Evolutionary conservation across 2,329 filamentous ascomycete genomes (phyloP).

Genomic region (Geoglossum cookeanum): DNA sequence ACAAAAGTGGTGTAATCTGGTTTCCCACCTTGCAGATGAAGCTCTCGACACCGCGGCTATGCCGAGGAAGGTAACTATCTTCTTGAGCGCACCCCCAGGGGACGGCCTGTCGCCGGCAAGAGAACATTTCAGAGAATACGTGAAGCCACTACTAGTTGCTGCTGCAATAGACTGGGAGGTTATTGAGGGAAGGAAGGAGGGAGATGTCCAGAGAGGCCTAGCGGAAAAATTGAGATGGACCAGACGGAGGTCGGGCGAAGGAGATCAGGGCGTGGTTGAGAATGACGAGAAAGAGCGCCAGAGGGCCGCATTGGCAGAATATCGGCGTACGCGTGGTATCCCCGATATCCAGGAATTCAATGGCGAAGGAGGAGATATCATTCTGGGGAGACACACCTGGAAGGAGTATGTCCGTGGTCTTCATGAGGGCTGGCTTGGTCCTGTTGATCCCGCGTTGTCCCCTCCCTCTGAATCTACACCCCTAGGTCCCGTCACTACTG

Average conservation of each 20-base stretch:
- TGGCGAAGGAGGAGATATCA: slow-evolving; percentile 63
- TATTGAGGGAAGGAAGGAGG: slow-evolving; percentile 75
- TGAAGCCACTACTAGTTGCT: slow-evolving; percentile 79
- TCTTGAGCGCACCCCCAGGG: slow-evolving; percentile 67
- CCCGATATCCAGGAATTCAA: slow-evolving; percentile 50
- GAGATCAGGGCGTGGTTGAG: slow-evolving; percentile 20
- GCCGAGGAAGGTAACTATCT: slow-evolving; percentile 70
- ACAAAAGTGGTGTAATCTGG: slow-evolving; percentile 67
- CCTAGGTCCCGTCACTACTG: not conserved
- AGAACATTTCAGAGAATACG: slow-evolving; percentile 88
- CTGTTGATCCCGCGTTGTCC: slow-evolving; percentile 41
- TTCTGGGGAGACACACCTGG: slow-evolving; percentile 85
- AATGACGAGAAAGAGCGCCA: slow-evolving; percentile 31
- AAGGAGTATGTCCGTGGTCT: slow-evolving; percentile 89
- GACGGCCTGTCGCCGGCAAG: slow-evolving; percentile 72
- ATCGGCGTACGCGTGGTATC: slow-evolving; percentile 47
- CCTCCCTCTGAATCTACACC: slow-evolving; percentile 14
- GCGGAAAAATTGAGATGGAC: slow-evolving; percentile 64
- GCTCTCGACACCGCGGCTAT: slow-evolving; percentile 52
- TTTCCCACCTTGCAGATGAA: slow-evolving; percentile 67
- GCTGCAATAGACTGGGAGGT: slow-evolving; percentile 93
- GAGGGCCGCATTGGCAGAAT: slow-evolving; percentile 40
- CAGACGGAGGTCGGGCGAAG: slow-evolving; percentile 40
- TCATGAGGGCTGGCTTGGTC: slow-evolving; percentile 92
- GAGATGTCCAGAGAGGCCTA: slow-evolving; percentile 73